Evolutionary conservation across 306 rosid species (phyloP).

Genomic region (Rosa lucieae): DNA sequence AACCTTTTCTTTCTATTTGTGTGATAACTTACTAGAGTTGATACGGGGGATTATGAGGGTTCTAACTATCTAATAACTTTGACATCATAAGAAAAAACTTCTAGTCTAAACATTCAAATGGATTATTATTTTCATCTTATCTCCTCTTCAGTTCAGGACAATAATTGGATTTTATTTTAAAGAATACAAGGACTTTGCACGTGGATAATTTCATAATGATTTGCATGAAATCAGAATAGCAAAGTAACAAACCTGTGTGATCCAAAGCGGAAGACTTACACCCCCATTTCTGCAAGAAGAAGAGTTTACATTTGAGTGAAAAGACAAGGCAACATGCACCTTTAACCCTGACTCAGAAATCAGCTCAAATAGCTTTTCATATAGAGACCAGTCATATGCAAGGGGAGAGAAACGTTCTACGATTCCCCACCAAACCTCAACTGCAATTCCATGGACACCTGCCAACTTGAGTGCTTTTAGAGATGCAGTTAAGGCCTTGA

Average conservation of each 20-base stretch:
- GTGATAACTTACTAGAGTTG: neutral
- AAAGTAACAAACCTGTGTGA: constrained; percentile 30
- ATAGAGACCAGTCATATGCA: constrained; percentile 36
- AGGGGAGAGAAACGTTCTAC: constrained; percentile 42
- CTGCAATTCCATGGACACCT: constrained; percentile 47
- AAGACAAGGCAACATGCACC: constrained; percentile 45
- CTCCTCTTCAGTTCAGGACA: neutral
- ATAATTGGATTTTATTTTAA: neutral
- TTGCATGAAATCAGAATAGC: neutral
- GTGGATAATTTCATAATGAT: neutral
- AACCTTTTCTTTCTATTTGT: neutral
- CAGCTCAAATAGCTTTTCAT: constrained; percentile 34
- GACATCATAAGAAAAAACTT: neutral
- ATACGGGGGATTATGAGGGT: neutral
- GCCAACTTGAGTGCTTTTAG: constrained; percentile 43
- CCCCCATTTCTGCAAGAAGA: constrained; percentile 28
- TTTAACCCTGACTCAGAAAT: constrained; percentile 35
- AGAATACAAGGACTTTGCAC: neutral
- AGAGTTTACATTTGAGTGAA: constrained; percentile 32
- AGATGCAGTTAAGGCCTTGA: constrained; percentile 36
- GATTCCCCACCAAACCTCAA: constrained; percentile 49
- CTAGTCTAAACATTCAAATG: neutral
- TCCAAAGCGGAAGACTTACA: constrained; percentile 44
- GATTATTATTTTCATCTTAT: neutral
- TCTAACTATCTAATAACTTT: neutral